Conservation (phyloP, 345 rosid species). For the Rhizophora mangle region DNA sequence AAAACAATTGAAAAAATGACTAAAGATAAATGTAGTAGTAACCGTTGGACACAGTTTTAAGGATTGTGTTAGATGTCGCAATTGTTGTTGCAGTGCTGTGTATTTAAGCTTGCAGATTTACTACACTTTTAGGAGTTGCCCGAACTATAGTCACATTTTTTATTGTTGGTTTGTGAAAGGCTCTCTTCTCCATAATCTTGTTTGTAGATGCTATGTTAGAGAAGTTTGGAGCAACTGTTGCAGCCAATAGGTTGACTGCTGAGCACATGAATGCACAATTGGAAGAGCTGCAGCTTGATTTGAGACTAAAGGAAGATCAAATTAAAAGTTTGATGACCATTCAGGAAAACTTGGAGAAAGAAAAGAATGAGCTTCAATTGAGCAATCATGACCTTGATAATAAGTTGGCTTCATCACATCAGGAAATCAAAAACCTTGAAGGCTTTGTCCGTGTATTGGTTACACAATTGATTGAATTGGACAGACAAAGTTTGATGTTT, state of each 20-base stretch:
- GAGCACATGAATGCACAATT: constrained; percentile 58
- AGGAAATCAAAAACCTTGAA: constrained; percentile 55
- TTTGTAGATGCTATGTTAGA: constrained; percentile 54
- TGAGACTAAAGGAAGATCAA: constrained; percentile 56
- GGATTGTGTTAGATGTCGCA: neutral
- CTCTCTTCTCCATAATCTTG: constrained; percentile 3
- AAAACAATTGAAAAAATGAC: neutral
- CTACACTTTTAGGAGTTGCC: neutral
- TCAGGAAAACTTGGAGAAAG: constrained; percentile 56
- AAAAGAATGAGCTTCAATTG: constrained; percentile 47
- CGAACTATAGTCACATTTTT: neutral
- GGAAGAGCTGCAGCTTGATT: constrained; percentile 44
- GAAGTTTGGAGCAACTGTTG: constrained; percentile 43
- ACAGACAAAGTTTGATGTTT: constrained; percentile 48
- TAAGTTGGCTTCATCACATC: constrained; percentile 42
- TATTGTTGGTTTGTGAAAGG: constrained; percentile 2
- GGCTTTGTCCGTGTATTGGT: constrained; percentile 43
- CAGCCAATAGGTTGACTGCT: constrained; percentile 36
- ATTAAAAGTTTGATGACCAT: constrained; percentile 42
- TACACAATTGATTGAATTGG: constrained; percentile 55
- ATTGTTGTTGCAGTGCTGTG: neutral
- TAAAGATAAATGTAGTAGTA: neutral
- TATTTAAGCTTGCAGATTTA: neutral
- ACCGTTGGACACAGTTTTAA: neutral
- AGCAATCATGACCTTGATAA: constrained; percentile 43